Evolutionary conservation across 2,329 filamentous ascomycete species (phyloP).

Genomic region (Pseudocercospora vitis): DNA sequence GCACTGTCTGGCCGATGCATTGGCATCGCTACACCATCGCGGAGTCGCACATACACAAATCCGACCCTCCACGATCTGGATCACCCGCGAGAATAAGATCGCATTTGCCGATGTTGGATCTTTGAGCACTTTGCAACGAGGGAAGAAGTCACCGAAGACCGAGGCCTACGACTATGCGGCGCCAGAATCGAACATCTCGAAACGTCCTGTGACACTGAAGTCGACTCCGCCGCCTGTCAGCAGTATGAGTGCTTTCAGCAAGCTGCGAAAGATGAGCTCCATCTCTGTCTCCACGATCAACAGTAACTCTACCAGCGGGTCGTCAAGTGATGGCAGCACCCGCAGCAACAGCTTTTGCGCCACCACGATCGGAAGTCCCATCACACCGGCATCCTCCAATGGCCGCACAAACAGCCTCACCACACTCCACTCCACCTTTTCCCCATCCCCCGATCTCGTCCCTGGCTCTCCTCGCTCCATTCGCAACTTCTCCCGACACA

Average conservation of each 20-base stretch:
- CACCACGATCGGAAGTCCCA: conserved; percentile 26
- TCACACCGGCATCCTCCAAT: conserved; percentile 25
- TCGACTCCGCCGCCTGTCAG: conserved; percentile 34
- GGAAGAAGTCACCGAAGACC: conserved; percentile 60
- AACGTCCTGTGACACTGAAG: conserved; percentile 43
- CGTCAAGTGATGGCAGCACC: conserved; percentile 33
- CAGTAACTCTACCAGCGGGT: conserved; percentile 37
- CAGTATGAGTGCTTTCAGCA: conserved; percentile 33
- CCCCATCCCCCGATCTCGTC: conserved; percentile 16
- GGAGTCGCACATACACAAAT: conserved; percentile 68
- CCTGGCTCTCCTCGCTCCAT: conserved; percentile 27
- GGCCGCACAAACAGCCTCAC: conserved; percentile 31
- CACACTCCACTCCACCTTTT: conserved; percentile 24
- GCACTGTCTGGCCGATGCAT: conserved; percentile 67
- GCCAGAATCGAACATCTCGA: conserved; percentile 60
- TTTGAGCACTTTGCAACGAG: conserved; percentile 52
- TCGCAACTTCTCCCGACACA: conserved; percentile 31
- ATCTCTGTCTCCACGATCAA: conserved; percentile 26
- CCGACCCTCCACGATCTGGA: conserved; percentile 67
- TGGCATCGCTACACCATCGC: conserved; percentile 66
- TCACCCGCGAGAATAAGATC: conserved; percentile 64
- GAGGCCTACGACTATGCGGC: conserved; percentile 73
- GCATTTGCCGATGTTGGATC: conserved; percentile 63
- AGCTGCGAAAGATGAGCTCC: conserved; percentile 32
- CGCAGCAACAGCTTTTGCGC: conserved; percentile 33